Conservation (phyloP, 2,329 filamentous ascomycete species). For the Magnaporthiopsis poae region DNA sequence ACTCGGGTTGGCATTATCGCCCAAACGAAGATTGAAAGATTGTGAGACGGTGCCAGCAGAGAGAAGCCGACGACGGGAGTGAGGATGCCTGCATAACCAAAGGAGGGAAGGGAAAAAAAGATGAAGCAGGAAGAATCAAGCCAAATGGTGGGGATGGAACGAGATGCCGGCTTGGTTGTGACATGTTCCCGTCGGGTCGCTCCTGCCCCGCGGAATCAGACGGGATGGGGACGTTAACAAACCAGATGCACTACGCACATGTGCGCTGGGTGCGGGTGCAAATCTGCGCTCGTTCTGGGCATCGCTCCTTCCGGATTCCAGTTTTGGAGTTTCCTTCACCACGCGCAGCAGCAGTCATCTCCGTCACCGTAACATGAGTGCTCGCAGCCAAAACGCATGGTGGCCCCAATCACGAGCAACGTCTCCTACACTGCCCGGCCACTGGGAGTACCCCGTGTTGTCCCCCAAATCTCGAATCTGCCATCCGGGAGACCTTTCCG, state of each 20-base stretch:
- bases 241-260: too few relatives aligned
- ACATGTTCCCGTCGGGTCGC: background rate
- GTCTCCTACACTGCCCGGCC: too few relatives aligned
- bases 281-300: too few relatives aligned
- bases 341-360: background rate
- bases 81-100: background rate
- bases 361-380: background rate
- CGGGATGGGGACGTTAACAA: background rate
- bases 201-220: background rate
- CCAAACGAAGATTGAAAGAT: too few relatives aligned
- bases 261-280: too few relatives aligned
- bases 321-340: background rate
- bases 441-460: too few relatives aligned
- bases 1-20: background rate
- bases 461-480: background rate
- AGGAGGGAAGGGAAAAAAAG: background rate
- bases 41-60: background rate
- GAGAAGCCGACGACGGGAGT: background rate
- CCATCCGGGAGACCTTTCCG: background rate
- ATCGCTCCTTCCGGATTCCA: background rate
- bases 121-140: background rate
- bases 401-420: background rate
- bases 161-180: background rate
- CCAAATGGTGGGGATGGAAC: background rate
- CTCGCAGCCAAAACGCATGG: background rate